phyloP scores from a whole-genome alignment of 371 early-diverging fungal genomes.

The Quaeritorhiza haematococci region DNA sequence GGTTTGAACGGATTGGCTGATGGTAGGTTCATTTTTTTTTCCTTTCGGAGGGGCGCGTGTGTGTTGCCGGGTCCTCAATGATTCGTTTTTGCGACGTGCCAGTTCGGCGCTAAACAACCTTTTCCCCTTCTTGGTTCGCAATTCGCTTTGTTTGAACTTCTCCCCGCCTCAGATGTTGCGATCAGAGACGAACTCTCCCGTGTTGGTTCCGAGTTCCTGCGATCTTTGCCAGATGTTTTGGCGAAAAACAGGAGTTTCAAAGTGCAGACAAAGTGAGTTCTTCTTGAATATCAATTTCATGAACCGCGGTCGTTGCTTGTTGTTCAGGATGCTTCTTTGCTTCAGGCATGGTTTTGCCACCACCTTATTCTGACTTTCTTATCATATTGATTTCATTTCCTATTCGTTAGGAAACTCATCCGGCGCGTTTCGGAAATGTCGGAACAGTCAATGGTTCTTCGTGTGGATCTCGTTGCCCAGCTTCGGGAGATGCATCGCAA shows the following conservation, averaged over 20 bases:
- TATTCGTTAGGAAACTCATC: constrained; percentile 51
- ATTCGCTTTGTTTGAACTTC: too few relatives aligned
- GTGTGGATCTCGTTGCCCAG: constrained; percentile 7
- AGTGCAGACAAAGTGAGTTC: constrained; percentile 47
- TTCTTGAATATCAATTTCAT: too few relatives aligned
- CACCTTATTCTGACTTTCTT: too few relatives aligned
- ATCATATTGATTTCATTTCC: too few relatives aligned
- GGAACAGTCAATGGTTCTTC: constrained; percentile 44
- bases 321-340: too few relatives aligned
- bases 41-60: background rate
- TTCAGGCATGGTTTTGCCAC: too few relatives aligned
- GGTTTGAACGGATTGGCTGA: background rate
- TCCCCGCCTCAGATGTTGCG: too few relatives aligned
- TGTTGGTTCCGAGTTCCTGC: constrained; percentile 40
- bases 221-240: constrained; percentile 48
- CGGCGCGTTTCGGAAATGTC: constrained; percentile 61
- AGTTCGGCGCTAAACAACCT: too few relatives aligned
- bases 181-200: background rate
- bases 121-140: too few relatives aligned
- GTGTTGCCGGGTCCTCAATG: too few relatives aligned
- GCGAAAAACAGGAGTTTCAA: constrained; percentile 61
- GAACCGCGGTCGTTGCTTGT: too few relatives aligned
- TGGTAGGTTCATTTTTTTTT: background rate
- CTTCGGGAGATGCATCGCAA: constrained; percentile 5
- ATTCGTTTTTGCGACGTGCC: too few relatives aligned